Percentiles rank a stretch among this genome's conserved stretches.
phyloP scores from a whole-genome alignment of 2,329 filamentous ascomycete genomes.

The Macrophomina pseudophaseolina region DNA sequence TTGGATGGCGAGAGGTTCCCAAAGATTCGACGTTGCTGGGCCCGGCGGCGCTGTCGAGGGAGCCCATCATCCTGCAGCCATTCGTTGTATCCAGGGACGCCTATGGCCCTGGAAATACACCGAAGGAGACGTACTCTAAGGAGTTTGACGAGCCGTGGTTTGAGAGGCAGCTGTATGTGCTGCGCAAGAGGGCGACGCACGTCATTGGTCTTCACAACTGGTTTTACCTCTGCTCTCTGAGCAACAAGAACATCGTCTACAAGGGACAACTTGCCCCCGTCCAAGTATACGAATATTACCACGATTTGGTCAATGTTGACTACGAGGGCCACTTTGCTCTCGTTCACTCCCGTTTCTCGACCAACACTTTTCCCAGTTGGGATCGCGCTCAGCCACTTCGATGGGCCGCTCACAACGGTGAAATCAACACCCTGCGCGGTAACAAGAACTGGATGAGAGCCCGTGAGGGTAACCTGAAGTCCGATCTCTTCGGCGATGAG shows the following conservation, averaged over 20 bases:
- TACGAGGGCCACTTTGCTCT: conserved; percentile 97
- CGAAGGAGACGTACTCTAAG: conserved; percentile 77
- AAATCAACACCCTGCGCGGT: conserved; percentile 95
- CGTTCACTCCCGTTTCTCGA: conserved; percentile 96
- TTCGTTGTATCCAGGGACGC: conserved; percentile 87
- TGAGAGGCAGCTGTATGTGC: conserved; percentile 90
- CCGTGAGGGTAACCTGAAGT: conserved; percentile 92
- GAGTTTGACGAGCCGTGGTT: conserved; percentile 84
- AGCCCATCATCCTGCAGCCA: conserved; percentile 93
- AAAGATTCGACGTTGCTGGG: conserved; percentile 92
- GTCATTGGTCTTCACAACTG: conserved; percentile 95
- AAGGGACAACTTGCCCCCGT: conserved; percentile 94
- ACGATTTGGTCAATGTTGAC: conserved; percentile 94
- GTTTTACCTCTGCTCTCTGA: conserved; percentile 97
- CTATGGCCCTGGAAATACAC: conserved; percentile 81
- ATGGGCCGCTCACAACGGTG: conserved; percentile 98
- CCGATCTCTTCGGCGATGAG: conserved; percentile 89
- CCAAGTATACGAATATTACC: conserved; percentile 98
- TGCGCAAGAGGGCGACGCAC: conserved; percentile 94
- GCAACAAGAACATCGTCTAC: conserved; percentile 99
- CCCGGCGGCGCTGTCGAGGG: conserved; percentile 88
- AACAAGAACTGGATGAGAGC: conserved; percentile 99
- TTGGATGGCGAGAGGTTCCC: conserved; percentile 96
- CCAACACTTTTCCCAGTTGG: conserved; percentile 98
- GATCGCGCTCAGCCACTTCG: conserved; percentile 94